Base-by-base conservation (phyloP, 352 stramenopile genomes). In the Phytophthora chlamydospora region DNA sequence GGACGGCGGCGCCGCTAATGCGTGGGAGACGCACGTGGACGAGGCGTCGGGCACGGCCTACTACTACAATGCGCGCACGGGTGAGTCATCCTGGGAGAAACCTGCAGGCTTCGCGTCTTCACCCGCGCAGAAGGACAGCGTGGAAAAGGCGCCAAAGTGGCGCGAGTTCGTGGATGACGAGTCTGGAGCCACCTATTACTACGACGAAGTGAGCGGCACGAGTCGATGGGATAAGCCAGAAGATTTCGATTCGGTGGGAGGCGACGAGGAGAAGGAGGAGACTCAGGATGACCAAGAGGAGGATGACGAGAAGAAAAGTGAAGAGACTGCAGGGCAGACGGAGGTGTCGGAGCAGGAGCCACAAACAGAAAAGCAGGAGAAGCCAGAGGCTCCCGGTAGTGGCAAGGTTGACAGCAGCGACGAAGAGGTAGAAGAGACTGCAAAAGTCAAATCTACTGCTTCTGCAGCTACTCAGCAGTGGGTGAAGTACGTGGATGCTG, bases 221-320 rank as follows among this genome's bases (percentile, higher is more conserved):
- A 95, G 85, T 48, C 78, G 88, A 49, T 96, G 87, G 87, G 76
- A 92, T 0, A 64, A 87, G 21, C 87, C 87, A 4, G 71, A 91
- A 16, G 75, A 66, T 0, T 83, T 83, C 42, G 41, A 71, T 4
- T 19, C 52, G 5, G 46, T 65, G 10, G 21, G 68, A 1, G 35
- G 56, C 2, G 45, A 51, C 8, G 58, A 66, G 31, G 39, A 66
- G 13, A 40, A 56, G 17, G 42, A 71, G 0, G 47, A 47, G 24
- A 31, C 32, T 1, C 16, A 9, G n/a, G 43, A 32, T 17, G 9
- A 49, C 0, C 13, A 56, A 16, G 29, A 58, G 11, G 32, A 68
- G 38, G 31, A 59, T 6, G 34, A 68, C 14, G 33, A 66, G 27
- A 34, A 4, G 11, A 34, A 42, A n/a, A 41, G n/a, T 4, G 8